Percentiles rank a stretch among this genome's conserved stretches.
Conservation (phyloP, 2,329 filamentous ascomycete species). For the Verticillium longisporum region DNA sequence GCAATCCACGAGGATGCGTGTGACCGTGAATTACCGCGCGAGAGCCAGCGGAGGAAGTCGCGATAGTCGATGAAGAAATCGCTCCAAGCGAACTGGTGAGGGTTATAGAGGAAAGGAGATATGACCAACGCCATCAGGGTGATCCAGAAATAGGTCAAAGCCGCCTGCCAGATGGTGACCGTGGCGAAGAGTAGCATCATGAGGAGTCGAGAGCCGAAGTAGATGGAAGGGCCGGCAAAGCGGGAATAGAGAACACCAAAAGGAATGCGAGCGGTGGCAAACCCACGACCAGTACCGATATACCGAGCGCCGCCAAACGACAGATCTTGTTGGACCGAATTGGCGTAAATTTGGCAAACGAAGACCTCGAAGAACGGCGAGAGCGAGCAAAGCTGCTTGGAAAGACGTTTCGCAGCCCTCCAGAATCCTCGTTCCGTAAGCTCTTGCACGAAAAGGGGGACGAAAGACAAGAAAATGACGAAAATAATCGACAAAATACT, state of each 20-base stretch:
- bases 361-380: slow-evolving; percentile 98
- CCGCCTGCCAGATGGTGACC: slow-evolving; percentile 83
- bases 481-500: slow-evolving; percentile 97
- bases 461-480: slow-evolving; percentile 96
- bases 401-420: slow-evolving; percentile 84
- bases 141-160: slow-evolving; percentile 93
- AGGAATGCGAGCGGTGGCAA: slow-evolving; percentile 97
- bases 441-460: slow-evolving; percentile 90
- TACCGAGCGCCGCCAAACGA: slow-evolving; percentile 96
- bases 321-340: slow-evolving; percentile 88
- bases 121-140: slow-evolving; percentile 82
- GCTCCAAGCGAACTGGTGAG: slow-evolving; percentile 96
- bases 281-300: slow-evolving; percentile 98
- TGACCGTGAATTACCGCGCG: slow-evolving; percentile 90
- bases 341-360: slow-evolving; percentile 97
- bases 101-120: slow-evolving; percentile 96
- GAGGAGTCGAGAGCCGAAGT: slow-evolving; percentile 79
- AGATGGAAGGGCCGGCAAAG: slow-evolving; percentile 94
- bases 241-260: slow-evolving; percentile 96
- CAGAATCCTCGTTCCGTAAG: slow-evolving; percentile 90
- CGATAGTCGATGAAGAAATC: slow-evolving; percentile 99
- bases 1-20: slow-evolving; percentile 98
- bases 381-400: slow-evolving; percentile 90
- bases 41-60: slow-evolving; percentile 95
- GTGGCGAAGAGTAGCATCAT: slow-evolving; percentile 96